These are phyloP conservation scores for Fusarium citri DNA, from an alignment of 2,329 filamentous ascomycete species.

Conservation along the genomic window DNA sequence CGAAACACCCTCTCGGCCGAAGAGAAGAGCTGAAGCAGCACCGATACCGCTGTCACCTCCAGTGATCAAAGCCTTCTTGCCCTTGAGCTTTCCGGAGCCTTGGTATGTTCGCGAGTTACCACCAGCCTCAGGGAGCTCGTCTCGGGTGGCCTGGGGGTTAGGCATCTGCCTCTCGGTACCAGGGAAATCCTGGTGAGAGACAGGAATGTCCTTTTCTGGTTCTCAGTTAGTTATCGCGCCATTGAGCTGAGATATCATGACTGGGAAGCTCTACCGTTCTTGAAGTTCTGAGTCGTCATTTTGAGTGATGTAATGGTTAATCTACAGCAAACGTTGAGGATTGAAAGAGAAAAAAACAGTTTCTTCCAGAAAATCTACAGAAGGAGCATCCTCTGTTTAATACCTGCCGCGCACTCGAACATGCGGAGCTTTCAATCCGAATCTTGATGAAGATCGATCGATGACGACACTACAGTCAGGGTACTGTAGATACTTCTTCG, in stretches of 20 bases:
- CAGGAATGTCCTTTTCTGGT: slow-evolving; percentile 51
- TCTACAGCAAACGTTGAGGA: background rate
- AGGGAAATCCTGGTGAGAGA: slow-evolving; percentile 47
- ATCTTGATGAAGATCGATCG: slow-evolving; percentile 41
- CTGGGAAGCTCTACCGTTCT: slow-evolving; percentile 29
- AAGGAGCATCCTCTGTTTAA: slow-evolving; percentile 16
- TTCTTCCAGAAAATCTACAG: background rate
- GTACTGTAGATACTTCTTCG: slow-evolving; percentile 22
- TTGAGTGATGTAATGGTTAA: slow-evolving; percentile 7
- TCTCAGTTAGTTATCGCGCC: slow-evolving; percentile 33
- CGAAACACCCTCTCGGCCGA: slow-evolving; percentile 80
- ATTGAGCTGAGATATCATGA: background rate
- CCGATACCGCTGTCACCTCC: slow-evolving; percentile 86
- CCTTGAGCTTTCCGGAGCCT: slow-evolving; percentile 79
- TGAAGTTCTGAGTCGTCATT: slow-evolving; percentile 42
- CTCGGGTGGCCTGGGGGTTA: slow-evolving; percentile 64
- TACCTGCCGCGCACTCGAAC: background rate
- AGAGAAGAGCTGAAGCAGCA: slow-evolving; percentile 79
- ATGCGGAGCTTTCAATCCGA: slow-evolving; percentile 38
- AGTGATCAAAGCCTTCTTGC: slow-evolving; percentile 82
- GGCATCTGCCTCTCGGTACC: slow-evolving; percentile 48
- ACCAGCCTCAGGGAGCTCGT: slow-evolving; percentile 74
- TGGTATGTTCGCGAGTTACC: slow-evolving; percentile 78
- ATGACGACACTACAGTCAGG: slow-evolving; percentile 41
- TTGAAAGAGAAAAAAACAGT: background rate